Percentiles rank a stretch among this genome's conserved stretches.
Evolutionary conservation across 1,139 yeast species (phyloP).

Genomic region (Scheffersomyces titani): DNA sequence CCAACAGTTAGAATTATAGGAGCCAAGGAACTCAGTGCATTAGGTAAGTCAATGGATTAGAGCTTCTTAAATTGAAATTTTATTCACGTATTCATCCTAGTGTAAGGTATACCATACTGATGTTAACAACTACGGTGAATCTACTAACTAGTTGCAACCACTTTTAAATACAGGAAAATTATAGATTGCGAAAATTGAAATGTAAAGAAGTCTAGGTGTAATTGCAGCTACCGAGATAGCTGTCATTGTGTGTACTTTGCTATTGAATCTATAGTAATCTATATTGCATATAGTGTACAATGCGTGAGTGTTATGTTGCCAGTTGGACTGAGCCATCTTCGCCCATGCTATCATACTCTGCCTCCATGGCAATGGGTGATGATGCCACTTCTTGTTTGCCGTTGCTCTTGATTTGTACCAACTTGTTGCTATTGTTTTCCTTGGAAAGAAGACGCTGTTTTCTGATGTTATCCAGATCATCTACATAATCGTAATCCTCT

Average conservation of each 20-base stretch:
- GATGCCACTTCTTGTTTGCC: slow-evolving; percentile 24
- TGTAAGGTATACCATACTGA: too few relatives aligned
- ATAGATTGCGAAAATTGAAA: neutral
- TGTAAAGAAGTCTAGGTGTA: neutral
- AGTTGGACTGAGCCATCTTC: neutral
- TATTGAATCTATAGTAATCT: neutral
- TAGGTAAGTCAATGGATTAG: neutral
- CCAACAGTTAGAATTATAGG: neutral
- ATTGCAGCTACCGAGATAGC: neutral
- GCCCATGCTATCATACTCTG: slow-evolving; percentile 3
- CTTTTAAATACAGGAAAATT: neutral
- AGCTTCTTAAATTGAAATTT: neutral
- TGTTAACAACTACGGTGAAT: too few relatives aligned
- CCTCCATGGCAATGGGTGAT: slow-evolving; percentile 18
- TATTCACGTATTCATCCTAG: too few relatives aligned
- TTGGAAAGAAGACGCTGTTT: slow-evolving; percentile 38
- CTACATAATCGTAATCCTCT: slow-evolving; percentile 16
- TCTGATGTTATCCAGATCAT: slow-evolving; percentile 25
- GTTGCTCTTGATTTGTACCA: slow-evolving; percentile 25
- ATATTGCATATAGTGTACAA: neutral
- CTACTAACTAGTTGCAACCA: too few relatives aligned
- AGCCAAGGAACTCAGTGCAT: neutral
- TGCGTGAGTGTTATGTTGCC: neutral
- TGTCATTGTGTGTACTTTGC: neutral
- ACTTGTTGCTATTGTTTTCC: slow-evolving; percentile 23